Percentiles rank a stretch among this genome's conserved stretches.
Evolutionary conservation across 805 yeast genomes (phyloP).

Genomic region (Starmerella floricola): DNA sequence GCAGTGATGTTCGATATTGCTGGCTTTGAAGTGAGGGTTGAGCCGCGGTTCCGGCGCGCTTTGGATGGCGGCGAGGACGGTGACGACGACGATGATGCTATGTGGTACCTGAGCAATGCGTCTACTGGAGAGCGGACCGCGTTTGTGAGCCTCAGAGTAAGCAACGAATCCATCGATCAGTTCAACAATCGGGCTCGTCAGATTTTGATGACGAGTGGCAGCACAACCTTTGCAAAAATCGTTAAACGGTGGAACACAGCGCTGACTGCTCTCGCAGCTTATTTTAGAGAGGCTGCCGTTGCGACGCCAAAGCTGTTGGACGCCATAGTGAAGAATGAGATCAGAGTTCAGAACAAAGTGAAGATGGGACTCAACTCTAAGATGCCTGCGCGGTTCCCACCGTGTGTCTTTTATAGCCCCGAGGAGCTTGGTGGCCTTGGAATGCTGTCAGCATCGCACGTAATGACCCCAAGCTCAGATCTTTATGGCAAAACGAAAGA

Average conservation of each 20-base stretch:
- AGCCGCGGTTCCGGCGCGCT: slow-evolving; percentile 53
- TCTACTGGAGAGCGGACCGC: slow-evolving; percentile 75
- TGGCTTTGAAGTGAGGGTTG: slow-evolving; percentile 85
- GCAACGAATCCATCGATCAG: slow-evolving; percentile 63
- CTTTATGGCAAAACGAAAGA: slow-evolving; percentile 75
- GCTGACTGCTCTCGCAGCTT: slow-evolving; percentile 69
- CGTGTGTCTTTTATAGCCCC: slow-evolving; percentile 96
- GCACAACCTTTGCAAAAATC: slow-evolving; percentile 86
- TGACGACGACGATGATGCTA: slow-evolving; percentile 47
- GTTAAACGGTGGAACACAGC: slow-evolving; percentile 96
- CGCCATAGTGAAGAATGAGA: slow-evolving; percentile 77
- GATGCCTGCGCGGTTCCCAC: slow-evolving; percentile 98
- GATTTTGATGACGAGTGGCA: slow-evolving; percentile 87
- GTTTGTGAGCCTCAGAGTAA: slow-evolving; percentile 71
- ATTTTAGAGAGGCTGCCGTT: slow-evolving; percentile 85
- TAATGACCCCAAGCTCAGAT: slow-evolving; percentile 87
- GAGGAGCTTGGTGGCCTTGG: slow-evolving; percentile 96
- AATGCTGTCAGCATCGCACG: slow-evolving; percentile 94
- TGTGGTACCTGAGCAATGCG: slow-evolving; percentile 74
- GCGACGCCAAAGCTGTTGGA: slow-evolving; percentile 70
- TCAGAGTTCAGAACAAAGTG: slow-evolving; percentile 84
- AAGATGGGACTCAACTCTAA: slow-evolving; percentile 91
- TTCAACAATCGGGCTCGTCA: slow-evolving; percentile 80
- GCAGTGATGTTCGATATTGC: slow-evolving; percentile 80
- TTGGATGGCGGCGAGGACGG: slow-evolving; percentile 29